Base-by-base conservation (phyloP, 306 rosid genomes). In the Quercus parvula region DNA sequence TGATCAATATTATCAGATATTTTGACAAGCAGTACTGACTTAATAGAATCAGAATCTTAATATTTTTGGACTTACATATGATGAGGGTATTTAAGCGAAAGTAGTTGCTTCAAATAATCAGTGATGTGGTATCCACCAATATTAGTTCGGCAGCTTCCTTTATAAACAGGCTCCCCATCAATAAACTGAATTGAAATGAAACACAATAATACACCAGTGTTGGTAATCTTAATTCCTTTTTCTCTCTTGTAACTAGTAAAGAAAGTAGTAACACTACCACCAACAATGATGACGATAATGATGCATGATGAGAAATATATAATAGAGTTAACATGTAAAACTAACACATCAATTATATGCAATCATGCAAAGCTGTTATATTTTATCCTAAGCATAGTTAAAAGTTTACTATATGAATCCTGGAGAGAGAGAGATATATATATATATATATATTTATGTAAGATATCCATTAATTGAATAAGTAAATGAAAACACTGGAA, bases 51-150 rank as follows among this genome's bases (percentile, higher is more conserved):
- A 66, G 57, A 83, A 73, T 61, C 76, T 74, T 58, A 73, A 68
- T 56, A 72, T 77, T 75, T 76, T 61, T 71, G 49, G 77, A 87
- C 94, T 91, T 83, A 95, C 98, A 86, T 46, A 85, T 95, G 99
- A 86, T 89, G 89, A 68, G 99, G 99, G 83, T 95, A 90, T 77
- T 95, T 93, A 35, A 95, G 97, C 31, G 98, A 93, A 85, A 91
- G 90, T 80, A 93, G 97, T 81, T 91, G 97, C 91, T 95, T 91
- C 66, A 95, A 79, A 87, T 89, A 89, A 85, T 95, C 93, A 83
- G 98, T 95, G 77, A 93, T 86, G 74, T 95, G 97, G 80, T 79
- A 93, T 73, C 99, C 99, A 74, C 99, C 99, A 79, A 95, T 87
- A 83, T 95, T 95, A 56, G 93, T 95, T 44, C 98, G 92, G 70